Evolutionary conservation across 2,329 filamentous ascomycete genomes (phyloP), one percentile per base, ranked within the genome.

Genomic region (Venturia oleaginea): DNA sequence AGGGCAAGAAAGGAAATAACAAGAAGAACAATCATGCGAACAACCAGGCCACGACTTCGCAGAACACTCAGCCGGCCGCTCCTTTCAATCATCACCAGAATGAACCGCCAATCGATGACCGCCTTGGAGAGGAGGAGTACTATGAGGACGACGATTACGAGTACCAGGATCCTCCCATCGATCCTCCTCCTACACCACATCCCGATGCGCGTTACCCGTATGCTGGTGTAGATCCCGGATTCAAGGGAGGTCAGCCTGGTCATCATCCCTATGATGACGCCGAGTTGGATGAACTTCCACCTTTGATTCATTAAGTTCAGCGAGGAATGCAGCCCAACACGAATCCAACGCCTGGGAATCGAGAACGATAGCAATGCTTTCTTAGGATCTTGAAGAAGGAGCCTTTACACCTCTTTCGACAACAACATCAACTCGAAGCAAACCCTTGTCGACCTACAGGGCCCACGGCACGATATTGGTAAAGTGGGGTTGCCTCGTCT

Each of bases 1-100:
- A 96, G 78, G 88, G 87, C 61, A 96, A 90, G 80, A 97, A 96
- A 78, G 83, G 83, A 32, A 84, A 80, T 69, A 96, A 94, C 19
- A 60, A 60, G 40, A 63, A 63, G n/a, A 63, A 59, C 19, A 48
- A 48, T 24, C n/a, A 40, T 38, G 48, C 62, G 13, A 54, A 54
- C 27, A 54, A 63, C 15, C 30, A 38, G 17, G 48, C 46, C 17
- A 38, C 40, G 7, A 24, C 3, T 19, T n/a, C 59, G 6, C 17
- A 60, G 15, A 42, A 40, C 22, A 30, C 59, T 24, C 40, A 62
- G 8, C 42, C 37, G 22, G 8, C 32, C n/a, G 40, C 27, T 30
- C 42, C 32, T 22, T 30, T n/a, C 34, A 40, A 55, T 17, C 48
- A 63, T 19, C 34, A 57, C 22, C 24, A 51, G 22, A 48, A 63